A percentile compares a stretch with the other conserved stretches of the same genome.
These are phyloP conservation scores for Backusella parvicylindrica DNA, from an alignment of 192 early-diverging fungal genomes.

Conservation along the genomic window DNA sequence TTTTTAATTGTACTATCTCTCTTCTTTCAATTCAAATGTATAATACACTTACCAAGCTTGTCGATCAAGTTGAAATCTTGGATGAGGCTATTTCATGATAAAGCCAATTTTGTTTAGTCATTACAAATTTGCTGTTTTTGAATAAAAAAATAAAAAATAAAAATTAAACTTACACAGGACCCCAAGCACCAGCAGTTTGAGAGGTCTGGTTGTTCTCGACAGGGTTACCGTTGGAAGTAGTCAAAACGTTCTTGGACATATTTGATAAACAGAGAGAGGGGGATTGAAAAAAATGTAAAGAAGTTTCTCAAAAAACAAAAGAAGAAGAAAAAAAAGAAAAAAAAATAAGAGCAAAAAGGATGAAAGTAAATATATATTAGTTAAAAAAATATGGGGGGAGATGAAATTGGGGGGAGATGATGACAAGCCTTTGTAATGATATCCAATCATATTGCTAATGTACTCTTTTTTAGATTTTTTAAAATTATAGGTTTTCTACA, in stretches of 20 bases:
- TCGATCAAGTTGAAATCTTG: slow-evolving; percentile 79
- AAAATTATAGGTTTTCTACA: not conserved
- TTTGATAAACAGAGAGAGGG: not conserved
- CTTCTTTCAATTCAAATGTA: not conserved
- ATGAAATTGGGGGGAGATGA: not conserved
- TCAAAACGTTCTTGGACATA: slow-evolving; percentile 22
- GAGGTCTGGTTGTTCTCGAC: slow-evolving; percentile 77
- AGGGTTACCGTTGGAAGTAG: slow-evolving; percentile 59
- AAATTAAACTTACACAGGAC: slow-evolving; percentile 42
- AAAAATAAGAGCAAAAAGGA: not conserved
- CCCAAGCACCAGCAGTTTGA: slow-evolving; percentile 62
- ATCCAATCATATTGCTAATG: not conserved
- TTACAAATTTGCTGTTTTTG: not conserved
- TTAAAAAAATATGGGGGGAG: not conserved
- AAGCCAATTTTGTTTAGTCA: not conserved
- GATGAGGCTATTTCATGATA: slow-evolving; percentile 33
- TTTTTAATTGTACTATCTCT: not conserved
- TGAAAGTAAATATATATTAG: not conserved
- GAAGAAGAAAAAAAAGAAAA: not conserved
- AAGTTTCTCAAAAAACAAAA: not conserved
- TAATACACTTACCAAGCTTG: slow-evolving; percentile 51
- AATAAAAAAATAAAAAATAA: not conserved
- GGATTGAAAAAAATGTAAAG: slow-evolving; percentile 1
- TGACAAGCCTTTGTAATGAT: not conserved
- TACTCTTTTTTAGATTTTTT: slow-evolving; percentile 2